These are phyloP conservation scores for Aureobasidium sp. DNA, from an alignment of 2,329 filamentous ascomycete genomes.

Conservation along the genomic window DNA sequence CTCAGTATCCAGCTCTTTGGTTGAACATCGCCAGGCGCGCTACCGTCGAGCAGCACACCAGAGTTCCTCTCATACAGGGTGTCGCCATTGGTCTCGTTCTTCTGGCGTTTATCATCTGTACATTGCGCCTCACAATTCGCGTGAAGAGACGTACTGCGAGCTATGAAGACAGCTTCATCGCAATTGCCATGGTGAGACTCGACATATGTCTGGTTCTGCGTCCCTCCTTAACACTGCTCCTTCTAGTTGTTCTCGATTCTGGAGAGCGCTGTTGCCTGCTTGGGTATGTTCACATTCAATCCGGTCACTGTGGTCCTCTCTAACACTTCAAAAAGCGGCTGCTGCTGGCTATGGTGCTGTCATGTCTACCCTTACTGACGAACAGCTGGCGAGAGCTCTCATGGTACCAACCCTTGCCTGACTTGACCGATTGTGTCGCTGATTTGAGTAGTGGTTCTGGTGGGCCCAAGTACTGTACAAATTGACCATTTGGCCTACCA, in stretches of 20 bases:
- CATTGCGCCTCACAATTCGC: background rate
- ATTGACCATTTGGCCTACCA: slow-evolving; percentile 13
- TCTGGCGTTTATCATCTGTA: background rate
- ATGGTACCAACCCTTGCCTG: background rate
- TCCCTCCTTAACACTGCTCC: background rate
- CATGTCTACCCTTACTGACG: background rate
- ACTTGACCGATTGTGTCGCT: background rate
- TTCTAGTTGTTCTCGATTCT: slow-evolving; percentile 6
- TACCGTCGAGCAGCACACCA: background rate
- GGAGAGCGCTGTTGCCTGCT: background rate
- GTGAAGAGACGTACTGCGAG: background rate
- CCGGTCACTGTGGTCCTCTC: background rate
- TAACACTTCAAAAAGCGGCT: background rate
- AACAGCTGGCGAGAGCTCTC: slow-evolving; percentile 2
- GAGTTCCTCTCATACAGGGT: background rate
- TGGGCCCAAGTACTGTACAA: slow-evolving; percentile 14
- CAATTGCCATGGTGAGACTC: background rate
- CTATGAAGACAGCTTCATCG: slow-evolving; percentile 12
- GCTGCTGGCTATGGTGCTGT: background rate
- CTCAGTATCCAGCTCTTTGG: background rate
- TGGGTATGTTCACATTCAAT: background rate
- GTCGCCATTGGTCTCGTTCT: background rate
- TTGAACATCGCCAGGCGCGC: background rate
- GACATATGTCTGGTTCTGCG: too few relatives aligned
- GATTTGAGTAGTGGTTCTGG: slow-evolving; percentile 11